These are phyloP conservation scores for Penicillium verhagenii DNA, from an alignment of 495 filamentous ascomycete species.

Conservation along the genomic window DNA sequence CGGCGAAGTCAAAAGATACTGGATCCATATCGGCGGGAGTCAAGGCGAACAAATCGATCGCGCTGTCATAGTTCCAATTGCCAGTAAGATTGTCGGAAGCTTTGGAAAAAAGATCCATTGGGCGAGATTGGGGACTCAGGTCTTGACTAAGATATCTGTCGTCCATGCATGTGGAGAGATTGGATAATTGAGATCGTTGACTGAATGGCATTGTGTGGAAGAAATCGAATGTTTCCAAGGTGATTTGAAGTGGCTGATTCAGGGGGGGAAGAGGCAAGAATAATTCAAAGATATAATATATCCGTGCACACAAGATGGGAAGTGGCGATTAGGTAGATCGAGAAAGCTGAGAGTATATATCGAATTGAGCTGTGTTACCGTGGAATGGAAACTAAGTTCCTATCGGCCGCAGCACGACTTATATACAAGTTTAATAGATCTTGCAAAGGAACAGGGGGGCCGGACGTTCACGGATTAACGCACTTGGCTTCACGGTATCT, in stretches of 20 bases:
- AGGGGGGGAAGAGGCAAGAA: neutral
- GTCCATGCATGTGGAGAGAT: conserved; percentile 17
- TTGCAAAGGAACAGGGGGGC: conserved; percentile 12
- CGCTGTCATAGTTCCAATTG: conserved; percentile 45
- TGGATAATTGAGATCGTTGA: conserved; percentile 18
- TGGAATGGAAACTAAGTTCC: conserved; percentile 6
- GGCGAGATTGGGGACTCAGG: conserved; percentile 24
- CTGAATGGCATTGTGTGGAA: conserved; percentile 22
- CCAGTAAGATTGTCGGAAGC: conserved; percentile 36
- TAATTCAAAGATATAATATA: neutral
- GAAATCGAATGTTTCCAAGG: too few relatives aligned
- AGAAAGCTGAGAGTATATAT: conserved; percentile 1
- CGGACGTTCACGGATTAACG: conserved; percentile 13
- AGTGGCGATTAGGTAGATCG: neutral
- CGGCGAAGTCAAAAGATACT: conserved; percentile 36
- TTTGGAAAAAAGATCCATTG: conserved; percentile 21
- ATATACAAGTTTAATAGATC: conserved; percentile 16
- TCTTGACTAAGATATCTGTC: conserved; percentile 26
- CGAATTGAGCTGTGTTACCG: conserved; percentile 8
- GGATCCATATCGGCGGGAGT: conserved; percentile 38
- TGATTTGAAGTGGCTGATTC: neutral
- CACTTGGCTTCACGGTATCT: conserved; percentile 8
- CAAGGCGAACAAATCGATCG: conserved; percentile 41
- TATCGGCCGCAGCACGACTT: conserved; percentile 10
- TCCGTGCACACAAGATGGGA: neutral